These are phyloP conservation scores for Aspergillus sp. DNA, from an alignment of 2,329 filamentous ascomycete species.

Conservation along the genomic window DNA sequence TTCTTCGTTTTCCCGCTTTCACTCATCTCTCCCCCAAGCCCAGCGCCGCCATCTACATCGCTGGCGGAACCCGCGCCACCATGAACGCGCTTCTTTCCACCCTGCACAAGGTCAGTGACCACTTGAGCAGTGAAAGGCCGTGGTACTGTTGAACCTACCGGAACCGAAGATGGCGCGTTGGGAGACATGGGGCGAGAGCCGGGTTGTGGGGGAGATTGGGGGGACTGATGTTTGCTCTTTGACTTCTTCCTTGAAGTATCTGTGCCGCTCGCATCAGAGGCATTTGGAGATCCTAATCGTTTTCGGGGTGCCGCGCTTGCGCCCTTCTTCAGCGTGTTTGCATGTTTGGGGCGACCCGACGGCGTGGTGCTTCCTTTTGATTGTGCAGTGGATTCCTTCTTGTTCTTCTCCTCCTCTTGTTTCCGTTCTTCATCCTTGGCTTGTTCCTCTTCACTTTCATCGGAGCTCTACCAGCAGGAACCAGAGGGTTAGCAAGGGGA, in stretches of 20 bases:
- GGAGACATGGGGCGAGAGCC: constrained; percentile 53
- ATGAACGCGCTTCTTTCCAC: constrained; percentile 44
- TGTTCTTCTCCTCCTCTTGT: constrained; percentile 48
- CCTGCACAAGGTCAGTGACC: constrained; percentile 21
- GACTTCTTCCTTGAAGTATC: constrained; percentile 77
- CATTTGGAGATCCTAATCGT: constrained; percentile 73
- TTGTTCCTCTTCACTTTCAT: constrained; percentile 58
- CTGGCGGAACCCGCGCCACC: constrained; percentile 43
- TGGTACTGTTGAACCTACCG: constrained; percentile 16
- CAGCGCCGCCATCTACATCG: constrained; percentile 49
- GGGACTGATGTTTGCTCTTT: constrained; percentile 53
- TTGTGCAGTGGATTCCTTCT: constrained; percentile 48
- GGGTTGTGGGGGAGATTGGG: constrained; percentile 23
- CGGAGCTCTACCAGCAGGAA: constrained; percentile 41
- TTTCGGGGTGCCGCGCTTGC: constrained; percentile 58
- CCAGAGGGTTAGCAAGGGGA: constrained; percentile 4
- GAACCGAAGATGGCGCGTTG: constrained; percentile 55
- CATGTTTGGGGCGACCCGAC: constrained; percentile 49
- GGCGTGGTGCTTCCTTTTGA: constrained; percentile 65
- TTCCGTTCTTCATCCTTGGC: constrained; percentile 53
- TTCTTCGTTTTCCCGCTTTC: constrained; percentile 41
- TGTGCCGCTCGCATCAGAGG: constrained; percentile 85
- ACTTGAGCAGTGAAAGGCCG: not conserved
- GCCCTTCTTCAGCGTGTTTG: constrained; percentile 44
- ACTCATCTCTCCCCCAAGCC: constrained; percentile 39